Conservation (phyloP, 2,329 filamentous ascomycete genomes). For the Trichoderma hamatum region DNA sequence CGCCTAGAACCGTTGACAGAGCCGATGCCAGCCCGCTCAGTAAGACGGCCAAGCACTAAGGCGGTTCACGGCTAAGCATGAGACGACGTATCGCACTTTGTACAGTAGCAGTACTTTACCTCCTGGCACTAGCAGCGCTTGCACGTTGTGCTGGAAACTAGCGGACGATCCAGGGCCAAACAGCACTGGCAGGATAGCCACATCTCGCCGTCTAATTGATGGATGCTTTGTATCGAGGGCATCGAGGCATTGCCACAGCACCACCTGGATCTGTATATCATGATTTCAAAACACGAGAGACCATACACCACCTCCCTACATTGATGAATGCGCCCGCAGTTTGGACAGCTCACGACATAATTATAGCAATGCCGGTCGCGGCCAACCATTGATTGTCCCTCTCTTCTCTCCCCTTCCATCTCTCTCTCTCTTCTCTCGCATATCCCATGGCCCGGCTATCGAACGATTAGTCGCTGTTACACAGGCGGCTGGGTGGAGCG, state of each 20-base stretch:
- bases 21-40: conserved; percentile 23
- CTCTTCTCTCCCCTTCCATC: neutral
- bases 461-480: conserved; percentile 9
- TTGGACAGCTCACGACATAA: neutral
- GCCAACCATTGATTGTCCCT: neutral
- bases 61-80: conserved; percentile 19
- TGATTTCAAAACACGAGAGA: neutral
- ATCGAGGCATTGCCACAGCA: too few species aligned
- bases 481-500: conserved; percentile 13
- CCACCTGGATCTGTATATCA: too few species aligned
- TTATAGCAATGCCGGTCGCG: neutral
- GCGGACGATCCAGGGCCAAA: conserved; percentile 27
- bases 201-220: conserved; percentile 8
- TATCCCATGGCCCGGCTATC: conserved; percentile 18
- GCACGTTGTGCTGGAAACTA: conserved; percentile 16
- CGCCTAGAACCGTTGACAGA: conserved; percentile 17
- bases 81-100: neutral
- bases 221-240: neutral
- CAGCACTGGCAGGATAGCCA: neutral
- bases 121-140: conserved; percentile 13
- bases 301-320: neutral
- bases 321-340: neutral
- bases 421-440: neutral
- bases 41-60: conserved; percentile 14
- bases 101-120: neutral